Base-by-base conservation (phyloP, 2,329 filamentous ascomycete species). In the Paradendryphiella salina region DNA sequence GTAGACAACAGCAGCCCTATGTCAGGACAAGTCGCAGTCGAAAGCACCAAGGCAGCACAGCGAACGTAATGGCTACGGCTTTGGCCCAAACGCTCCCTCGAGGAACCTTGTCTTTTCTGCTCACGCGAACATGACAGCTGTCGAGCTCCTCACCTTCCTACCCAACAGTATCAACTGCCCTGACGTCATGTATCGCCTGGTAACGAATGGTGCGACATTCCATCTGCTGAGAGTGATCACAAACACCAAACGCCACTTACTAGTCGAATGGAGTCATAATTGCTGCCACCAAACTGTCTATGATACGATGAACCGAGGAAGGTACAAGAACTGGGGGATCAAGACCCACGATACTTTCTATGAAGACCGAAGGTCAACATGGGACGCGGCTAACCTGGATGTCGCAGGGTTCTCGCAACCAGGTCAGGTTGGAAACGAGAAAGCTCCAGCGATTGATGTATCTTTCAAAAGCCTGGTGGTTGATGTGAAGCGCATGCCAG, bases 81-180 rank as follows among this genome's bases (percentile, higher is more conserved):
- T 60, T 36, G 48, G 47, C n/a, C 35, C 46, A 5, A 38, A 28
- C 15, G 58, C 52, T 18, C 58, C 55, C 3, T 18, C 55, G 3
- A 34, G 37, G 5, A 49, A 53, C 5, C 38, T 65, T 20, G 52
- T 50, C n/a, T 67, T 67, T 36, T 57, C 56, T 2, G 14, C 21
- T 1, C 10, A 36, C 14, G 59, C 61, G 5, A 60, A 65, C 11
- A 31, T 67, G 8, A 66, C 62, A 3, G 60, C 52, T 5, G 57
- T 51, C 31, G 66, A 68, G 47, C 51, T 67, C 11, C 49, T 64
- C 2, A 48, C 57, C 2, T 69, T 64, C 46, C 17, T 68, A 0
- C 64, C 66, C 4, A 52, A 64, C 14, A 57, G 44, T 38, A 36
- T 68, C 44, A 56, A 56, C 15, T 59, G 54, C 15, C 40, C 48